Evolutionary conservation across 139 green algal genomes (phyloP).

Genomic region (Prasinococcaceae sp.): DNA sequence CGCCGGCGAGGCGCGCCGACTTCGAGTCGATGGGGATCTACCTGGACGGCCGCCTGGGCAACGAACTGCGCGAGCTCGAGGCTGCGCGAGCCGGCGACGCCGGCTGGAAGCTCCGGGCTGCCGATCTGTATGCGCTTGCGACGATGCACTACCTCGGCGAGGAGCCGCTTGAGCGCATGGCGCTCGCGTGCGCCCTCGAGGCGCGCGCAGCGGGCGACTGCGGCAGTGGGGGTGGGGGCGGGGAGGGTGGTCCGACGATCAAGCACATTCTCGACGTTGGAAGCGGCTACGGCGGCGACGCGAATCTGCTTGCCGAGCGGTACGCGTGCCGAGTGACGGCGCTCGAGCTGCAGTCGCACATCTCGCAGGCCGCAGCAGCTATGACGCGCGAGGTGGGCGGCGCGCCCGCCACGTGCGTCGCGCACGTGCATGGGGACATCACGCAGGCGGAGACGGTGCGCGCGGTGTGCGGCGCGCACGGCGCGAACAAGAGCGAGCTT

Average conservation of each 20-base stretch:
- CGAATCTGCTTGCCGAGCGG: neutral
- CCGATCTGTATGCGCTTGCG: neutral
- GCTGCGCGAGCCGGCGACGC: neutral
- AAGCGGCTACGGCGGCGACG: neutral
- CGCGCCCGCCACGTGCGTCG: too few relatives aligned
- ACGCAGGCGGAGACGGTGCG: too few relatives aligned
- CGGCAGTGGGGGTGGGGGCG: too few relatives aligned
- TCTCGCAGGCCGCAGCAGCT: neutral
- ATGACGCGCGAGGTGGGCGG: neutral
- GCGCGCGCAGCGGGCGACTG: too few relatives aligned
- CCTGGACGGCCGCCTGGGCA: neutral
- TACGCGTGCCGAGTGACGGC: neutral
- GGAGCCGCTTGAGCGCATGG: neutral
- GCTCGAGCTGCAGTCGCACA: neutral
- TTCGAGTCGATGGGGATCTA: neutral
- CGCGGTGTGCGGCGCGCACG: too few relatives aligned
- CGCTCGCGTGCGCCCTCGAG: neutral
- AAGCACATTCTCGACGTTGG: neutral
- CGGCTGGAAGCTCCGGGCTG: neutral
- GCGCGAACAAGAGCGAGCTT: too few relatives aligned
- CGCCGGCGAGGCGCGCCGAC: neutral
- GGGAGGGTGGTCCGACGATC: neutral
- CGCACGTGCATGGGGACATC: too few relatives aligned
- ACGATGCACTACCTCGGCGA: neutral
- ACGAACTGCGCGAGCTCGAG: neutral